Conservation (phyloP, 1,284 basidiomycete genomes). For the Ganoderma lucidum region DNA sequence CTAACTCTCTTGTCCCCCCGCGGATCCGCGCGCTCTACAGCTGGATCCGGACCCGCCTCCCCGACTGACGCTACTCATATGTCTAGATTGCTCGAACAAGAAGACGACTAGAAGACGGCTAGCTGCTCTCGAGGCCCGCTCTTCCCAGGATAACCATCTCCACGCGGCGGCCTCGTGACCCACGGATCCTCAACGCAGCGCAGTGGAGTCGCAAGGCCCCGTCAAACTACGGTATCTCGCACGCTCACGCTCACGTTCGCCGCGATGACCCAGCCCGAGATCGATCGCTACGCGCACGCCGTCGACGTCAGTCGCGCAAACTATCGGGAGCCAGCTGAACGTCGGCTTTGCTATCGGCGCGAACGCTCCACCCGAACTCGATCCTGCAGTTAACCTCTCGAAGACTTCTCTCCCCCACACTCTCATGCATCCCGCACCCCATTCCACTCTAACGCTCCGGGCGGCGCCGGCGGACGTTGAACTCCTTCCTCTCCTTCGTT, state of each 20-base stretch:
- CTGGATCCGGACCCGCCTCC: not conserved
- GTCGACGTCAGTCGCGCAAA: not conserved
- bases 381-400: not conserved
- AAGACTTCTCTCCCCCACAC: not conserved
- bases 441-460: too few relatives aligned
- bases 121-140: not conserved
- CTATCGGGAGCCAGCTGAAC: not conserved
- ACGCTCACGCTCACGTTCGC: not conserved
- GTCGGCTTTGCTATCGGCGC: not conserved
- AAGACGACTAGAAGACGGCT: not conserved
- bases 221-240: not conserved
- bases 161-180: not conserved
- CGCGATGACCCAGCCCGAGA: not conserved
- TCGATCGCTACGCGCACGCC: not conserved
- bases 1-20: not conserved
- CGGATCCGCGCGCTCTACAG: conserved; percentile 8
- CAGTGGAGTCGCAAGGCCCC: not conserved
- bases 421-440: not conserved
- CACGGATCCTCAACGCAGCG: not conserved
- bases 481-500: not conserved
- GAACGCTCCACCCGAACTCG: not conserved
- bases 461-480: conserved; percentile 1
- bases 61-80: not conserved
- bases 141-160: conserved; percentile 4
- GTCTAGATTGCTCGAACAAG: not conserved